phyloP scores from a whole-genome alignment of 495 filamentous ascomycete genomes.

The Podospora pseudopauciseta region DNA sequence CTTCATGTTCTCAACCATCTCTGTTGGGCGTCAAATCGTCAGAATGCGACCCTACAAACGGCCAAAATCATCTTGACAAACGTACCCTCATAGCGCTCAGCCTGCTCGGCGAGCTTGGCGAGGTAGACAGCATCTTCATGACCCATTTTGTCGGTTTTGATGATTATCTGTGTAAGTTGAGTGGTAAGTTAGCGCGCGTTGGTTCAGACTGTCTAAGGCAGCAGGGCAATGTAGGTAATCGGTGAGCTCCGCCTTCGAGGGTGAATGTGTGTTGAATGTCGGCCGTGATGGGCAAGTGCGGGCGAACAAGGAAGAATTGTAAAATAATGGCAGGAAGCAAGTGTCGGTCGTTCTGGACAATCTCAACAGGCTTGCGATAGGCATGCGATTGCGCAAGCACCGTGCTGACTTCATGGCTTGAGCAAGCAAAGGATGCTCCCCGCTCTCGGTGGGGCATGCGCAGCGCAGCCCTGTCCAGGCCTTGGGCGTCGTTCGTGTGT shows the following conservation, averaged over 20 bases:
- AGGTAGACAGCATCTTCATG: slow-evolving; percentile 99
- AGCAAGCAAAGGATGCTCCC: slow-evolving; percentile 22
- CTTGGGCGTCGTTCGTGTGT: slow-evolving; percentile 8
- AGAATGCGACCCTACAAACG: slow-evolving; percentile 9
- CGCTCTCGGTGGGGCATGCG: slow-evolving; percentile 34
- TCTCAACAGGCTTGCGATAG: slow-evolving; percentile 11
- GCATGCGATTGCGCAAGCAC: slow-evolving; percentile 20
- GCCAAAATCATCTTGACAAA: slow-evolving; percentile 22
- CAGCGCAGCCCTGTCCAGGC: slow-evolving; percentile 26
- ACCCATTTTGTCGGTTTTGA: slow-evolving; percentile 71
- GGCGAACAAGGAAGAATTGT: background rate
- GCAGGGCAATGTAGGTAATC: slow-evolving; percentile 7
- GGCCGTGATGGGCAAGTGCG: slow-evolving; percentile 10
- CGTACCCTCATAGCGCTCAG: slow-evolving; percentile 99
- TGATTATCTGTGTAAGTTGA: slow-evolving; percentile 21
- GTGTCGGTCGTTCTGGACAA: background rate
- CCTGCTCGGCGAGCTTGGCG: slow-evolving; percentile 99
- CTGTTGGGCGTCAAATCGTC: slow-evolving; percentile 47
- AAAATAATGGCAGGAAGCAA: background rate
- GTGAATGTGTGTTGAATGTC: background rate
- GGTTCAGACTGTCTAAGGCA: slow-evolving; percentile 21
- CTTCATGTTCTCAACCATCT: slow-evolving; percentile 99
- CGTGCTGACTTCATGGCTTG: slow-evolving; percentile 30
- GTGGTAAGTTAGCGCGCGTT: slow-evolving; percentile 29
- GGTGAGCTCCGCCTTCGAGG: slow-evolving; percentile 19